phyloP scores from a whole-genome alignment of 352 stramenopile species.

The Bremia lactucae region DNA sequence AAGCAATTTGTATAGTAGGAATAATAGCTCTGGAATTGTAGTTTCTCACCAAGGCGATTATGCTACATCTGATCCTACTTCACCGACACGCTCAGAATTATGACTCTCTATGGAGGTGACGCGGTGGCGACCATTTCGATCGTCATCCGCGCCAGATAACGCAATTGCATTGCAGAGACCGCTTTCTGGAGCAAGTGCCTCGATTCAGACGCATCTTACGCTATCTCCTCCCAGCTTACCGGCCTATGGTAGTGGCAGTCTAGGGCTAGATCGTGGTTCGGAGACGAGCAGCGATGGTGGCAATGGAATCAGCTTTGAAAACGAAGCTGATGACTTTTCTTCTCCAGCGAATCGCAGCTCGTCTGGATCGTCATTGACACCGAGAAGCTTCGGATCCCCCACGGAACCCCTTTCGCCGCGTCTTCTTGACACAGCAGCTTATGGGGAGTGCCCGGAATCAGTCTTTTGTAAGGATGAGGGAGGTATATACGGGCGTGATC shows the following conservation, averaged over 20 bases:
- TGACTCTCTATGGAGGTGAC: background rate
- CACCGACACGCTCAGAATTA: constrained; percentile 13
- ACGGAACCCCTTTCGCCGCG: constrained; percentile 36
- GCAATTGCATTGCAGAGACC: constrained; percentile 4
- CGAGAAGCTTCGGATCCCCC: constrained; percentile 1
- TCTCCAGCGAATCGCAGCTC: constrained; percentile 12
- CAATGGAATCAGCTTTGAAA: constrained; percentile 8
- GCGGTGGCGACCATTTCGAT: constrained; percentile 5
- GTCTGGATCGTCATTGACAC: constrained; percentile 12
- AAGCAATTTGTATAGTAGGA: constrained; percentile 33
- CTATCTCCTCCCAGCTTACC: constrained; percentile 16
- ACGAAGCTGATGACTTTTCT: constrained; percentile 12
- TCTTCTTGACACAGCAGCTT: constrained; percentile 35
- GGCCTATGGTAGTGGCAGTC: constrained; percentile 12
- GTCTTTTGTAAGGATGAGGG: constrained; percentile 69
- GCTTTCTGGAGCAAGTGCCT: background rate
- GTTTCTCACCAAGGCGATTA: constrained; percentile 1
- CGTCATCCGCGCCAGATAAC: constrained; percentile 8
- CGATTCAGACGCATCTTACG: constrained; percentile 10
- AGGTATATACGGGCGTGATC: constrained; percentile 55
- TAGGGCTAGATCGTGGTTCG: constrained; percentile 15
- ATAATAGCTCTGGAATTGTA: constrained; percentile 3
- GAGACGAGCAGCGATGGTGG: constrained; percentile 34
- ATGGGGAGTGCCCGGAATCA: constrained; percentile 40
- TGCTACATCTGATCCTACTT: constrained; percentile 34